Conservation (phyloP, 768 basidiomycete species). For the Auriscalpium vulgare region DNA sequence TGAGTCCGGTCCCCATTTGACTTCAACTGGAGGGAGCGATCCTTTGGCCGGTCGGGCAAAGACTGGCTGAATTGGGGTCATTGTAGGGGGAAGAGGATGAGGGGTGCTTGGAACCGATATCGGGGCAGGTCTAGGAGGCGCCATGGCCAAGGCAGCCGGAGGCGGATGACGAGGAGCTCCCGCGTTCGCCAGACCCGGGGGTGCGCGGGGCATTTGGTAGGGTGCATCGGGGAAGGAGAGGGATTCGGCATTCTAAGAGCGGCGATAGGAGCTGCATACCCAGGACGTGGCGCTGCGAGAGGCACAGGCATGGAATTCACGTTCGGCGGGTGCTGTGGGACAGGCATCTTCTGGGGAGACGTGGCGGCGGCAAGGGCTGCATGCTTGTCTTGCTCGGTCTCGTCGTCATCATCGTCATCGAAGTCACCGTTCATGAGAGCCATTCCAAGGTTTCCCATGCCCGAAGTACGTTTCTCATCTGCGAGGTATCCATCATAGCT, state of each 20-base stretch:
- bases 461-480: conserved; percentile 39
- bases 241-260: conserved; percentile 53
- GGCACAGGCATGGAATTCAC: conserved; percentile 22
- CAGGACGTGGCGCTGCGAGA: conserved; percentile 65
- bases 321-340: conserved; percentile 4
- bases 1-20: conserved; percentile 28
- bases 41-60: conserved; percentile 55
- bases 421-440: conserved; percentile 37
- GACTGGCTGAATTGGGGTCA: conserved; percentile 72
- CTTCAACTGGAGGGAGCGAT: conserved; percentile 26
- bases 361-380: conserved; percentile 5
- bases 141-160: conserved; percentile 19
- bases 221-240: conserved; percentile 22
- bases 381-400: conserved; percentile 12
- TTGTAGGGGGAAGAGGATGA: conserved; percentile 68
- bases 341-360: conserved; percentile 3
- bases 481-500: conserved; percentile 62
- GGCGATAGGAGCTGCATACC: conserved; percentile 64
- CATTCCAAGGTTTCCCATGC: conserved; percentile 45
- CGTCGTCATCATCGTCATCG: conserved; percentile 36
- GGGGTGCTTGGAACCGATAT: conserved; percentile 43
- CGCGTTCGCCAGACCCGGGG: conserved; percentile 22
- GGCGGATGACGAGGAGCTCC: conserved; percentile 15
- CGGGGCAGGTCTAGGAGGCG: conserved; percentile 16
- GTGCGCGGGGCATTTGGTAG: conserved; percentile 16